Conservation (phyloP, 2,329 filamentous ascomycete genomes). For the Cladosporium sphaerospermum region DNA sequence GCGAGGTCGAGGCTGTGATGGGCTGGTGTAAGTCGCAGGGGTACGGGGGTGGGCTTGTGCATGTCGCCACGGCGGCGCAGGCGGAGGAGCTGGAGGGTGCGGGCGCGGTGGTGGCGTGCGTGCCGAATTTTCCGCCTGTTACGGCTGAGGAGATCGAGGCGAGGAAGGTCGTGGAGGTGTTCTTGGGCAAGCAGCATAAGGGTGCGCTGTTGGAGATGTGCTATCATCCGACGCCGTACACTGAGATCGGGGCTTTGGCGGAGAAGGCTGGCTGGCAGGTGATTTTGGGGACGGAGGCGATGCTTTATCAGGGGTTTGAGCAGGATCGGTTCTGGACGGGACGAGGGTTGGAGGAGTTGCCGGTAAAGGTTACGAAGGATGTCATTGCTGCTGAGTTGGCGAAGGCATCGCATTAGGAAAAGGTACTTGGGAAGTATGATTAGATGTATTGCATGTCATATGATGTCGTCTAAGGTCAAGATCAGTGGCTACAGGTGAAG, state of each 20-base stretch:
- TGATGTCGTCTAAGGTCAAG: neutral
- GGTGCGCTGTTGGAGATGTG: slow-evolving; percentile 76
- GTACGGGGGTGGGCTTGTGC: slow-evolving; percentile 54
- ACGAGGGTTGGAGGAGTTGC: slow-evolving; percentile 50
- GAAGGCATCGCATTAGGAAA: slow-evolving; percentile 10
- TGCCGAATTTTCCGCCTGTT: slow-evolving; percentile 68
- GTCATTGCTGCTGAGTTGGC: slow-evolving; percentile 37
- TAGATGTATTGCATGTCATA: neutral
- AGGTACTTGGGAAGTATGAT: neutral
- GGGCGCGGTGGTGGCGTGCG: slow-evolving; percentile 64
- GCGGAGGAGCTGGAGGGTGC: slow-evolving; percentile 53
- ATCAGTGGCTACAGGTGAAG: neutral
- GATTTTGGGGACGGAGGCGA: slow-evolving; percentile 67
- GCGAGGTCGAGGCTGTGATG: slow-evolving; percentile 62
- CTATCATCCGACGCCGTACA: slow-evolving; percentile 68
- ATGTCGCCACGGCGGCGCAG: slow-evolving; percentile 57
- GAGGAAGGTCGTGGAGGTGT: slow-evolving; percentile 49
- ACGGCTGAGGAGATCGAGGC: slow-evolving; percentile 57
- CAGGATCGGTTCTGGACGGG: slow-evolving; percentile 59
- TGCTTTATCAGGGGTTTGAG: slow-evolving; percentile 54
- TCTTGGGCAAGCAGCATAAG: slow-evolving; percentile 47
- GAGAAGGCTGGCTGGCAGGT: slow-evolving; percentile 62
- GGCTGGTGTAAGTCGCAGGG: slow-evolving; percentile 55
- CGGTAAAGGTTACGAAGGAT: slow-evolving; percentile 54
- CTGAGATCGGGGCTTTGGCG: slow-evolving; percentile 57